Conservation (phyloP, 2,329 filamentous ascomycete genomes). For the Aspergillus sp. region DNA sequence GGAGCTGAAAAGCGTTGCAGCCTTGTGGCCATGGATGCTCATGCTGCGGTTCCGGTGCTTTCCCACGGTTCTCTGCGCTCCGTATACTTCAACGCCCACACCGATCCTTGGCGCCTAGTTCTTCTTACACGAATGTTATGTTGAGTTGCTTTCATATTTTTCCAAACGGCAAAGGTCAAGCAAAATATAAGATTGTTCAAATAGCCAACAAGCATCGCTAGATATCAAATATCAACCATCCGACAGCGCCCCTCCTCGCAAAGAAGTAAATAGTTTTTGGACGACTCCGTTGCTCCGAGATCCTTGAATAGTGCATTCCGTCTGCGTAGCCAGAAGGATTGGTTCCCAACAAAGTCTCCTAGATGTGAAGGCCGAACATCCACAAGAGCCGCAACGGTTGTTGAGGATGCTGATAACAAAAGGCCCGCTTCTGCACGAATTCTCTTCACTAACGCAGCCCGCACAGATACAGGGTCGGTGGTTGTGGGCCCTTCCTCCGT, state of each 20-base stretch:
- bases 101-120: background rate
- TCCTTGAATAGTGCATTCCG: constrained; percentile 45
- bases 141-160: no score
- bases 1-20: background rate
- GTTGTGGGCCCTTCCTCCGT: constrained; percentile 22
- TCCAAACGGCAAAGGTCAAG: no score
- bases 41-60: background rate
- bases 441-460: constrained; percentile 36
- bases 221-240: constrained; percentile 38
- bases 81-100: background rate
- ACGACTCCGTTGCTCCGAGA: constrained; percentile 36
- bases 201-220: background rate
- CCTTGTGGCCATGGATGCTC: background rate
- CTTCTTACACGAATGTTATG: background rate
- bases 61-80: background rate
- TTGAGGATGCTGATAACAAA: constrained; percentile 39
- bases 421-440: constrained; percentile 41
- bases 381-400: constrained; percentile 39
- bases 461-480: constrained; percentile 29
- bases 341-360: constrained; percentile 39
- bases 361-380: constrained; percentile 41
- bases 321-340: constrained; percentile 44
- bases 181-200: background rate
- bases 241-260: constrained; percentile 45
- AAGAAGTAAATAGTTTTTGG: constrained; percentile 45